Percentiles rank a stretch among this genome's conserved stretches.
Evolutionary conservation across 768 basidiomycete genomes (phyloP).

Genomic region (Russula sp.): DNA sequence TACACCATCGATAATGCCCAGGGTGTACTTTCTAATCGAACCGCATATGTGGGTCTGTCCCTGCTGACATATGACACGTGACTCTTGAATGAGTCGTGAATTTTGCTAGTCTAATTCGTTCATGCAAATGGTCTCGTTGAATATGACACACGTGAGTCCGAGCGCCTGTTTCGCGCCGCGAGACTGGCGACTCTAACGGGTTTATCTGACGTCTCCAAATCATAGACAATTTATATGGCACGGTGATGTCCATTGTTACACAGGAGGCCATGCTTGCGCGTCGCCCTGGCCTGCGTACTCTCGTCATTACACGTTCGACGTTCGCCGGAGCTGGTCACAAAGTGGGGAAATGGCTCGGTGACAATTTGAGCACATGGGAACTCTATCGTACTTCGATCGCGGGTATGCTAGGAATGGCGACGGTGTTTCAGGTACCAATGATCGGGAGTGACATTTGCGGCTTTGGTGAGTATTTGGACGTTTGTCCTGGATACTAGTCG

Average conservation of each 20-base stretch:
- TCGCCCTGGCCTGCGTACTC: conserved; percentile 55
- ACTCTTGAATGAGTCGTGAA: not conserved
- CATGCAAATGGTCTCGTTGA: conserved; percentile 58
- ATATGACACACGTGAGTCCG: conserved; percentile 49
- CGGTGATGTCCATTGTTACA: conserved; percentile 67
- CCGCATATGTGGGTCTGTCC: conserved; percentile 47
- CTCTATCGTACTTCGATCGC: conserved; percentile 60
- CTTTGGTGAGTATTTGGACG: conserved; percentile 43
- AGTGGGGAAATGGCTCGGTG: conserved; percentile 75
- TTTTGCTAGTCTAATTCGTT: conserved; percentile 38
- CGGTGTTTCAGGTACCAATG: conserved; percentile 69
- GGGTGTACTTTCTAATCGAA: conserved; percentile 48
- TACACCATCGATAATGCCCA: conserved; percentile 60
- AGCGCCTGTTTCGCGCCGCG: not conserved
- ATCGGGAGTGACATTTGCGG: conserved; percentile 75
- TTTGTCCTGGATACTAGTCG: not conserved
- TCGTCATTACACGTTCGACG: conserved; percentile 72
- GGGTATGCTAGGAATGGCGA: conserved; percentile 64
- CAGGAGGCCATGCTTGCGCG: conserved; percentile 60
- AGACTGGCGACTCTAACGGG: not conserved
- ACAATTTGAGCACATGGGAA: conserved; percentile 58
- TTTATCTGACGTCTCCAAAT: not conserved
- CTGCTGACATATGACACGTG: not conserved
- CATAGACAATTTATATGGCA: conserved; percentile 61
- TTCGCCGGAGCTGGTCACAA: conserved; percentile 64